Percentiles rank a stretch among this genome's conserved stretches.
Conservation (phyloP, 2,329 filamentous ascomycete species). For the Malbranchea cinnamomea region DNA sequence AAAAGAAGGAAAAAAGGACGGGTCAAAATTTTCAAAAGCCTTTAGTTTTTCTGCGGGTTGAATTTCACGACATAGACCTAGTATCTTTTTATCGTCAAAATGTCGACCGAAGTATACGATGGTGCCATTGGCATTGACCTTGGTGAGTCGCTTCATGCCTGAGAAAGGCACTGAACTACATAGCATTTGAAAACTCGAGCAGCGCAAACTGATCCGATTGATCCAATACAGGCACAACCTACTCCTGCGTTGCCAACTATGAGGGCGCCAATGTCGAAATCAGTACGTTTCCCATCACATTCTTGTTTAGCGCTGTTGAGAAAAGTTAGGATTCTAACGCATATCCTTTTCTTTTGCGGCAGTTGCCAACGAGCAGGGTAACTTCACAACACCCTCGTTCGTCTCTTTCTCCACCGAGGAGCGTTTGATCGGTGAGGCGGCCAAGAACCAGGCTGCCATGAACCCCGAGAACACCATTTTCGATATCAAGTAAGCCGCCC, state of each 20-base stretch:
- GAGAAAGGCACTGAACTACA: slow-evolving; percentile 7
- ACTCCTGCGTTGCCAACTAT: slow-evolving; percentile 99
- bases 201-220: slow-evolving; percentile 13
- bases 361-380: slow-evolving; percentile 99
- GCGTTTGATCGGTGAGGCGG: slow-evolving; percentile 97
- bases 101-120: slow-evolving; percentile 98
- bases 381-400: slow-evolving; percentile 96
- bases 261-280: slow-evolving; percentile 99
- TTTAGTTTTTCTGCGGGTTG: slow-evolving; percentile 7
- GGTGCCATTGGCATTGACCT: slow-evolving; percentile 99
- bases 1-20: slow-evolving; percentile 2
- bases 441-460: slow-evolving; percentile 99
- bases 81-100: slow-evolving; percentile 34
- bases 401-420: slow-evolving; percentile 98
- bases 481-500: slow-evolving; percentile 79
- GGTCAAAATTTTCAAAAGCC: slow-evolving; percentile 3
- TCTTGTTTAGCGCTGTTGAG: slow-evolving; percentile 2
- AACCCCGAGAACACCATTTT: slow-evolving; percentile 98
- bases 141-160: slow-evolving; percentile 45
- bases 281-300: slow-evolving; percentile 42
- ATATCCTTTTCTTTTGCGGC: slow-evolving; percentile 10
- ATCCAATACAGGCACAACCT: slow-evolving; percentile 90
- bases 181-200: slow-evolving; percentile 1
- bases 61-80: slow-evolving; percentile 15
- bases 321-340: background rate